phyloP scores from a whole-genome alignment of 345 rosid genomes.

The Turnera subulata region DNA sequence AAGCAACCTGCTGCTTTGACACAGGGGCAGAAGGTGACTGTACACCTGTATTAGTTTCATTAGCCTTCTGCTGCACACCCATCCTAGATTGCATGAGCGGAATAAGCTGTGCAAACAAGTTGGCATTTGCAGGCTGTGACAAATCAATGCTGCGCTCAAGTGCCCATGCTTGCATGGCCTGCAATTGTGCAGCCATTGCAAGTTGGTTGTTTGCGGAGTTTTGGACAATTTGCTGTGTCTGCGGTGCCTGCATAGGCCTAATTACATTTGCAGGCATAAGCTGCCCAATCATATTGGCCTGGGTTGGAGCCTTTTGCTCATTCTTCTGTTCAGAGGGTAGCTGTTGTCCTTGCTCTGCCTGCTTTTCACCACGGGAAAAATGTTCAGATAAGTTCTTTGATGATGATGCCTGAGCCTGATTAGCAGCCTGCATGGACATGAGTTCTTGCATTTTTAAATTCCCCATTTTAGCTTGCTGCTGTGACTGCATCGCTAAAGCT shows the following conservation, averaged over 20 bases:
- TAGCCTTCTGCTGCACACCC: constrained; percentile 70
- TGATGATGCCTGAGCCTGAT: constrained; percentile 74
- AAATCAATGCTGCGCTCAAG: constrained; percentile 81
- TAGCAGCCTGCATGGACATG: constrained; percentile 64
- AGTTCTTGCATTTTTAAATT: constrained; percentile 81
- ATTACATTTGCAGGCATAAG: constrained; percentile 46
- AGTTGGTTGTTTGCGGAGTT: constrained; percentile 62
- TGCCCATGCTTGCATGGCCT: constrained; percentile 84
- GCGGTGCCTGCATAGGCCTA: constrained; percentile 74
- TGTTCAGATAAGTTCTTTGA: constrained; percentile 70
- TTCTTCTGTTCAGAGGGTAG: constrained; percentile 53
- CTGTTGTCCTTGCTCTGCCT: constrained; percentile 52
- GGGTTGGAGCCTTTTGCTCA: constrained; percentile 52
- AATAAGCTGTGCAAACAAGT: constrained; percentile 72
- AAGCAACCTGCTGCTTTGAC: constrained; percentile 68
- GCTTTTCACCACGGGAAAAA: constrained; percentile 59
- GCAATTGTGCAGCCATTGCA: constrained; percentile 75
- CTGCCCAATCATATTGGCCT: constrained; percentile 51
- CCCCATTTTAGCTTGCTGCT: constrained; percentile 78
- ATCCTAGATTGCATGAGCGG: constrained; percentile 80
- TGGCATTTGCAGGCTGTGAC: constrained; percentile 88
- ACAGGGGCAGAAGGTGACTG: constrained; percentile 52
- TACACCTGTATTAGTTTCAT: constrained; percentile 44
- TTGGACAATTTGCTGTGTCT: constrained; percentile 49
- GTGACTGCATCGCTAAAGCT: constrained; percentile 40